Evolutionary conservation across 1,139 yeast genomes (phyloP), one percentile per base, ranked within the genome.

Genomic region (Protomyces lactucae-debilis): DNA sequence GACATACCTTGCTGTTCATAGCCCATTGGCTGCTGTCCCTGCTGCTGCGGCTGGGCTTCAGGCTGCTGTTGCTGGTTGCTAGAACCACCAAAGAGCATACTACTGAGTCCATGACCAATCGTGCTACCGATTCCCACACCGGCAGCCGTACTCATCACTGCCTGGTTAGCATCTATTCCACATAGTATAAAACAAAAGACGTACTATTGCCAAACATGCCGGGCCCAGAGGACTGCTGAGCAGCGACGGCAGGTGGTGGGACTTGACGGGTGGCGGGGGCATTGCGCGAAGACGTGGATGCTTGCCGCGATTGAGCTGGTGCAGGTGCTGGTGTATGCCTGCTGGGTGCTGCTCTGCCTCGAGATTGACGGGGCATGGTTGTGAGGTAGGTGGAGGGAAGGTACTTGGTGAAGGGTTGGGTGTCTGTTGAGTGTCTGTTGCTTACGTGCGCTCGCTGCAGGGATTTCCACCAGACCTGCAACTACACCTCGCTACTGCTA

Each of bases 121-220:
- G 98, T 86, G 65, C 97, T 88, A 73, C 99, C 99, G 66, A 93
- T 97, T 61, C 98, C 99, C 46, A 93, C 99, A 84, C 99, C 99
- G 64, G 98, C 99, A 67, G 99, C 99, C 65, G 99, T 93, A 55
- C 96, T 82, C 39, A 37, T 12, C 16, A 37, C 43, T 37, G 43
- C 16, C 8, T 28, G 3, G 43, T 37, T 9, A 37, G 43, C 43
- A 37, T 37, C 1, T 3, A 37, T 28, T 25, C 28, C 43, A 37
- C 14, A 4, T 37, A 37, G 43, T 4, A 6, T 37, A n/a, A 9
- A 37, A 3, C 4, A 37, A 3, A 6, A 37, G 98, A 98, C 98
- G 93, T 93, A 70, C 61, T 43, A 78, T 93, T 96, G 67, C 95
- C 88, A 74, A 93, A 92, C 75, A 93, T 74, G 71, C 98, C 97